Percentiles rank a stretch among this genome's conserved stretches.
Evolutionary conservation across 106 monocot genomes (phyloP).

Genomic region (Hemerocallis citrina): DNA sequence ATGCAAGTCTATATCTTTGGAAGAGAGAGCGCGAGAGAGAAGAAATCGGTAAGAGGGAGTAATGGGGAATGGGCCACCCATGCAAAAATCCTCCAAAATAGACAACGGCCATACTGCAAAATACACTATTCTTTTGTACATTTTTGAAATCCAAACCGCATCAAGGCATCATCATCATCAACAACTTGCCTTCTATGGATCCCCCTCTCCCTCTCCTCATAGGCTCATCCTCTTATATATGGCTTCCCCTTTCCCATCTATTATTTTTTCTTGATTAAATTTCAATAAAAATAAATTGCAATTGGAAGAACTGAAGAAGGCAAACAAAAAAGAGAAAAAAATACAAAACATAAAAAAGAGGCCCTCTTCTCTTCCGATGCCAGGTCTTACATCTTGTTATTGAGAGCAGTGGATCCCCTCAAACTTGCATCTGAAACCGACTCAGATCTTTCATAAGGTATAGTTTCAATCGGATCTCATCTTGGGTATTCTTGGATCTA

Average conservation of each 20-base stretch:
- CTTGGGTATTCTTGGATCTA: constrained; percentile 5
- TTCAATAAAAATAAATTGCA: not conserved
- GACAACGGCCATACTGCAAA: no score
- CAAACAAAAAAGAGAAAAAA: not conserved
- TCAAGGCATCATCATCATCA: not conserved
- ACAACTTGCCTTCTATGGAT: not conserved
- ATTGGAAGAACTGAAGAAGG: not conserved
- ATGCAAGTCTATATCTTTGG: no score
- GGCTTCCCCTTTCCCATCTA: not conserved
- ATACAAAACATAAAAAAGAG: not conserved
- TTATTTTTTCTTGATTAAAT: not conserved
- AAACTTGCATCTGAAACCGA: not conserved
- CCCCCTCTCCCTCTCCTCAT: constrained; percentile 3
- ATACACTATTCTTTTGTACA: not conserved
- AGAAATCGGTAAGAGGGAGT: no score
- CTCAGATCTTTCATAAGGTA: constrained; percentile 3
- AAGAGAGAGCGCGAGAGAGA: no score
- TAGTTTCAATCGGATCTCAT: constrained; percentile 12
- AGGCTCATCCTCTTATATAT: constrained; percentile 14
- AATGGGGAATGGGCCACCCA: no score
- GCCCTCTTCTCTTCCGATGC: constrained; percentile 9
- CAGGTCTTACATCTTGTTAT: constrained; percentile 6
- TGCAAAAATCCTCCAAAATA: no score
- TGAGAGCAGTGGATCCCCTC: not conserved
- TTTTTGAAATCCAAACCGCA: constrained; percentile 5